Evolutionary conservation across 345 rosid species (phyloP).

Genomic region (Eucalyptus pauciflora): DNA sequence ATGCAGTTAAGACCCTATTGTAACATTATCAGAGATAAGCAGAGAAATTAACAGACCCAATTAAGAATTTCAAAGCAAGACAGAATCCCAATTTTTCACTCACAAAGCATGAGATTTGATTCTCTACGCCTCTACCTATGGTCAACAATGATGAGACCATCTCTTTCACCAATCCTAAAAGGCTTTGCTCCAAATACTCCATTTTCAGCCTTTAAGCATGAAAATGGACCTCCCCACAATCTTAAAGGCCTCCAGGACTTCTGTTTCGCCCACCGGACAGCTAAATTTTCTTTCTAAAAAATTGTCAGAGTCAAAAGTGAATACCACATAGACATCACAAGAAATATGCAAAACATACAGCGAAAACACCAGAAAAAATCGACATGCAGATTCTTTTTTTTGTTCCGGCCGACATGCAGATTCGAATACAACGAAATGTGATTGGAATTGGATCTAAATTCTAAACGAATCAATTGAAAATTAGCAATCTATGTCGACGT

Average conservation of each 20-base stretch:
- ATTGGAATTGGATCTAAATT: too few species aligned
- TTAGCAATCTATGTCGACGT: too few species aligned
- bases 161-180: slow-evolving; percentile 29
- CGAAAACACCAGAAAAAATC: too few species aligned
- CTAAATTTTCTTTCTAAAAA: neutral
- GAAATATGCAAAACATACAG: too few species aligned
- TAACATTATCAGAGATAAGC: neutral
- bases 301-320: neutral
- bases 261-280: neutral
- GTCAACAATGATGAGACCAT: slow-evolving; percentile 83
- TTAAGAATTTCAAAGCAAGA: neutral
- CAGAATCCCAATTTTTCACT: neutral
- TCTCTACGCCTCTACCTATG: slow-evolving; percentile 83
- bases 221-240: neutral
- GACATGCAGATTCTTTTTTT: too few species aligned
- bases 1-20: neutral
- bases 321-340: too few species aligned
- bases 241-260: slow-evolving; percentile 4
- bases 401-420: too few species aligned
- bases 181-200: slow-evolving; percentile 6
- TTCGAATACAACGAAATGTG: rapidly evolving
- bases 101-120: slow-evolving; percentile 84
- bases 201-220: slow-evolving; percentile 12
- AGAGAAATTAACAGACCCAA: neutral
- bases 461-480: too few species aligned